These are phyloP conservation scores for Daldinia grandis DNA, from an alignment of 495 filamentous ascomycete genomes.

Conservation along the genomic window DNA sequence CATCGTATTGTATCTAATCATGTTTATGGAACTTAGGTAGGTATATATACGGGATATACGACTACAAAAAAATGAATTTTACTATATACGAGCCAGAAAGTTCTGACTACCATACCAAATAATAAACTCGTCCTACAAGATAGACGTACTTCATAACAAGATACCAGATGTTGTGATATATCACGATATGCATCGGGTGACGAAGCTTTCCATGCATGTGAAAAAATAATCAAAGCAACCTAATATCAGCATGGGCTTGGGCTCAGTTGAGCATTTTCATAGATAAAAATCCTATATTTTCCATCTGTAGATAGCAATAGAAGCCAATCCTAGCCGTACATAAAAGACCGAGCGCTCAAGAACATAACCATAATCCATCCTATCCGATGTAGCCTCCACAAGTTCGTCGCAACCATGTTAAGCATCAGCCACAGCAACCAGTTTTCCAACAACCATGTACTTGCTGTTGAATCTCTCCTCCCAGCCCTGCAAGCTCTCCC, in stretches of 20 bases:
- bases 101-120: background rate
- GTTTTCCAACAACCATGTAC: conserved; percentile 90
- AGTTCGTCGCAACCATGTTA: conserved; percentile 4
- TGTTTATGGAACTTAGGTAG: background rate
- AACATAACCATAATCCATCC: conserved; percentile 5
- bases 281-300: background rate
- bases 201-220: background rate
- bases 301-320: background rate
- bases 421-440: conserved; percentile 66
- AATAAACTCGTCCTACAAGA: background rate
- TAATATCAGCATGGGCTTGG: background rate
- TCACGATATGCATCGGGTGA: background rate
- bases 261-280: background rate
- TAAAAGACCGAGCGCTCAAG: background rate
- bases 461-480: conserved; percentile 92
- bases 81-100: background rate
- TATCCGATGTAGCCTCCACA: background rate
- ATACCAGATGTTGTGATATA: background rate
- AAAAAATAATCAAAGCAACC: too few relatives aligned
- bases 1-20: background rate
- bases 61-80: background rate
- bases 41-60: background rate
- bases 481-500: conserved; percentile 87
- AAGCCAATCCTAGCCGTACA: background rate
- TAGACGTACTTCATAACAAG: background rate